These are phyloP conservation scores for Umbelopsis sp. DNA, from an alignment of 371 early-diverging fungal species.

Conservation along the genomic window DNA sequence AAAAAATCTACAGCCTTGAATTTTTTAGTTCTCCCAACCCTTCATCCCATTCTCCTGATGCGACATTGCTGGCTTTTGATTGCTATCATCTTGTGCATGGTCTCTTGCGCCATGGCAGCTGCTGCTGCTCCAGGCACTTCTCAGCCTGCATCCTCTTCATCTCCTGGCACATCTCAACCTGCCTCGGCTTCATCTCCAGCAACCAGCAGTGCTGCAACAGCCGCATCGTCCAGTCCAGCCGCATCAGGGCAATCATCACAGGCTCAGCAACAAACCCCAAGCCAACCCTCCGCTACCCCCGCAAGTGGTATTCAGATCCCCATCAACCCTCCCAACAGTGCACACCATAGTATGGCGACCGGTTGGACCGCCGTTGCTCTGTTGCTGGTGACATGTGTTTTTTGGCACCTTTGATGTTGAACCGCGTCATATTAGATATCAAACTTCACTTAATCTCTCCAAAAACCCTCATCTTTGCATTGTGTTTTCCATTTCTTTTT, in stretches of 20 bases:
- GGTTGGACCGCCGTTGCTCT: neutral
- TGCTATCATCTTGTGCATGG: neutral
- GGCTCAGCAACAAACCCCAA: neutral
- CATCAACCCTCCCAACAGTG: slow-evolving; percentile 10
- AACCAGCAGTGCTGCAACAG: neutral
- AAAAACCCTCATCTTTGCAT: neutral
- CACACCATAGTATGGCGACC: neutral
- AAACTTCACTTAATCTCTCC: too few relatives aligned
- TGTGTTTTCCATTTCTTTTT: neutral
- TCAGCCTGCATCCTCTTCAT: neutral
- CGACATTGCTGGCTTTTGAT: neutral
- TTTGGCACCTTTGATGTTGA: neutral
- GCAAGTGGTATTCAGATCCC: slow-evolving; percentile 5
- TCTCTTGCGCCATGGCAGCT: neutral
- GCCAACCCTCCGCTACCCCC: slow-evolving; percentile 2
- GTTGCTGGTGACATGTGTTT: slow-evolving; percentile 3
- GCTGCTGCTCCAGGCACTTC: neutral
- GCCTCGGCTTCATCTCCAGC: neutral
- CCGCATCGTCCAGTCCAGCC: neutral
- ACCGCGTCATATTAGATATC: too few relatives aligned
- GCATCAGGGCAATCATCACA: neutral
- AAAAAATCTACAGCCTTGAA: neutral
- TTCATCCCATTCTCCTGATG: neutral
- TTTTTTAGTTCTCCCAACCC: neutral
- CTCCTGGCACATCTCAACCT: neutral